A percentile compares a stretch with the other conserved stretches of the same genome.
phyloP scores from a whole-genome alignment of 345 rosid genomes.

The Capsella bursapastoris region DNA sequence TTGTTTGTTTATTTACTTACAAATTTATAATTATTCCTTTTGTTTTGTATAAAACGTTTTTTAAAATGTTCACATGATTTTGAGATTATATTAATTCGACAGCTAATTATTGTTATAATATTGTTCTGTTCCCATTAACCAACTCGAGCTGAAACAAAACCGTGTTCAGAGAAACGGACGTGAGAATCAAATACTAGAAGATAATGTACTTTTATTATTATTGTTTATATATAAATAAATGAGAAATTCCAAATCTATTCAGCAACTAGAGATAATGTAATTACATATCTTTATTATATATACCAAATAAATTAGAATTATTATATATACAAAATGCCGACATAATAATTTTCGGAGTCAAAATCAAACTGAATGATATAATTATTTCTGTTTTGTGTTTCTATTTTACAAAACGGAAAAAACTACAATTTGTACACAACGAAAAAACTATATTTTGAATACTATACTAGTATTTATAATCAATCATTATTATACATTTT shows the following conservation, averaged over 20 bases:
- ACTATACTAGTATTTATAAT: too few relatives aligned
- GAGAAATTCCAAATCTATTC: background rate
- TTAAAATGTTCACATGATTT: background rate
- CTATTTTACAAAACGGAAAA: background rate
- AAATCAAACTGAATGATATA: background rate
- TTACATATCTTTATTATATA: too few relatives aligned
- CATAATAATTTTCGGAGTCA: background rate
- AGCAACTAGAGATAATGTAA: background rate
- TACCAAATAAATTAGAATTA: too few relatives aligned
- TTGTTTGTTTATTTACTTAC: background rate
- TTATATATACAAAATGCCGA: too few relatives aligned
- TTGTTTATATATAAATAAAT: too few relatives aligned
- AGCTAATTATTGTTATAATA: background rate
- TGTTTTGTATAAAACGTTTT: background rate
- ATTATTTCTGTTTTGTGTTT: background rate
- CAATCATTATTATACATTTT: too few relatives aligned
- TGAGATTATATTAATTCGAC: background rate
- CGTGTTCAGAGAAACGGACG: background rate
- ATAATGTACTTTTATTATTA: background rate
- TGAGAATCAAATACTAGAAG: background rate
- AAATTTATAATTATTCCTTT: slow-evolving; percentile 1
- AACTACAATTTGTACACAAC: background rate
- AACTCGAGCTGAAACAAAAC: background rate
- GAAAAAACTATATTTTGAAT: background rate
- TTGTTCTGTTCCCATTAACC: background rate